Base-by-base conservation (phyloP, 192 early-diverging fungal species). In the Piromyces finnis region DNA sequence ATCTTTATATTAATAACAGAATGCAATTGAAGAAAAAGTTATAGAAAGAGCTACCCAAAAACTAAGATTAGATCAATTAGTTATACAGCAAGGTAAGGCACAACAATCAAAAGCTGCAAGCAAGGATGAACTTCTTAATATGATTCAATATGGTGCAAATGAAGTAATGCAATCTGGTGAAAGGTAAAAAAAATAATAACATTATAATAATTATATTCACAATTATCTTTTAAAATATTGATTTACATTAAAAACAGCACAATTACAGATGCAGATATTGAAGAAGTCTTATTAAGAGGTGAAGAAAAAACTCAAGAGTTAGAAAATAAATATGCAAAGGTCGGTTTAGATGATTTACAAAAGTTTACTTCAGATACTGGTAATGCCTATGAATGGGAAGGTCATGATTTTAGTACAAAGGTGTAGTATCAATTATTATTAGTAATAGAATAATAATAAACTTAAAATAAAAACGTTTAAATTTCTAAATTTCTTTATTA, bases 91-190 rank as follows among this genome's bases (percentile, higher is more conserved):
- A 83, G 97, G 97, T 15, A 90, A 94, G 27, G 85, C 93, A 39
- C 93, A 94, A 85, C 84, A 87, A 29, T 86, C 89, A 78, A 94
- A 94, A 87, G 86, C 88, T 22, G 89, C 92, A 11, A 87, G 81
- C 18, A 96, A 96, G 79, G 94, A 94, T 77, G 95, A 96, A 15
- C 90, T 98, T 37, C 85, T 99, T 78, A 90, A 90, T 28, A 98
- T 99, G 97, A 97, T 99, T 77, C 97, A 97, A 83, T 95, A 96
- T 81, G 97, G 97, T 30, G 97, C 96, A 0, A 91, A 95, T 41
- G 88, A 85, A 28, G 94, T 99, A 17, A 94, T 99, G 82, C 89
- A 87, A 78, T 87, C 84, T 16, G 83, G 79, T 2, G 91, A 93
- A 28, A 84, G 83, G 18, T 85, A 84, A 16, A 81, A 41, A 28